Percentiles rank a stretch among this genome's conserved stretches.
phyloP scores from a whole-genome alignment of 805 yeast genomes.

The Crinitomyces ghanaensis region DNA sequence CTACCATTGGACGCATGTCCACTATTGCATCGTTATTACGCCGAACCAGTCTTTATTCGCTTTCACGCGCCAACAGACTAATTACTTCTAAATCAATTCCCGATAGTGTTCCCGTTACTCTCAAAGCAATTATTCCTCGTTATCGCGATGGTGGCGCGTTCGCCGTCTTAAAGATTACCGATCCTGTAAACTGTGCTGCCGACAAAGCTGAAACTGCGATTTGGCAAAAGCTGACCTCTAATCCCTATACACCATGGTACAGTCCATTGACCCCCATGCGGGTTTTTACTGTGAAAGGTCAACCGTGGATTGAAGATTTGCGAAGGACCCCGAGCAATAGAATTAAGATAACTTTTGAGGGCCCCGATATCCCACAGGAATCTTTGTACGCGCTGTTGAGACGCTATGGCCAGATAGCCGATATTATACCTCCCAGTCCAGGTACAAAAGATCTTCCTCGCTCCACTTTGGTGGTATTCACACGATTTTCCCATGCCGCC shows the following conservation, averaged over 20 bases:
- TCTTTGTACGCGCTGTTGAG: conserved; percentile 70
- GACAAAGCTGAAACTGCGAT: conserved; percentile 42
- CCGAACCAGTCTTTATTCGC: no score
- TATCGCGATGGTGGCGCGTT: conserved; percentile 90
- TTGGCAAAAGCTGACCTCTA: conserved; percentile 28
- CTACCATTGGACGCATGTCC: conserved; percentile 17
- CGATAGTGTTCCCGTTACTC: conserved; percentile 24
- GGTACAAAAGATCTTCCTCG: conserved; percentile 37
- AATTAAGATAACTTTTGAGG: conserved; percentile 62
- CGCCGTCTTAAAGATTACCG: conserved; percentile 41
- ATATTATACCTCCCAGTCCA: conserved; percentile 42
- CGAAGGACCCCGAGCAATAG: conserved; percentile 58
- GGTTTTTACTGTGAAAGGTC: conserved; percentile 72
- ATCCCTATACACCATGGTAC: conserved; percentile 21
- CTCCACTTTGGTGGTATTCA: conserved; percentile 46
- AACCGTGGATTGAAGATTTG: conserved; percentile 94
- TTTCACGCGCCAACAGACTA: no score
- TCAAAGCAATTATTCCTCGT: conserved; percentile 56
- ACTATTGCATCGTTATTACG: conserved; percentile 1
- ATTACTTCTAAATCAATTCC: conserved; percentile 18
- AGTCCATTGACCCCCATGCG: conserved; percentile 36
- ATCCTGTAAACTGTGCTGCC: conserved; percentile 15
- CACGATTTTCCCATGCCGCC: conserved; percentile 53
- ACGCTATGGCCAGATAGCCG: conserved; percentile 74
- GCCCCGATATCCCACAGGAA: conserved; percentile 68